Base-by-base conservation (phyloP, 129 eudicot species). In the Saposhnikovia divaricata region DNA sequence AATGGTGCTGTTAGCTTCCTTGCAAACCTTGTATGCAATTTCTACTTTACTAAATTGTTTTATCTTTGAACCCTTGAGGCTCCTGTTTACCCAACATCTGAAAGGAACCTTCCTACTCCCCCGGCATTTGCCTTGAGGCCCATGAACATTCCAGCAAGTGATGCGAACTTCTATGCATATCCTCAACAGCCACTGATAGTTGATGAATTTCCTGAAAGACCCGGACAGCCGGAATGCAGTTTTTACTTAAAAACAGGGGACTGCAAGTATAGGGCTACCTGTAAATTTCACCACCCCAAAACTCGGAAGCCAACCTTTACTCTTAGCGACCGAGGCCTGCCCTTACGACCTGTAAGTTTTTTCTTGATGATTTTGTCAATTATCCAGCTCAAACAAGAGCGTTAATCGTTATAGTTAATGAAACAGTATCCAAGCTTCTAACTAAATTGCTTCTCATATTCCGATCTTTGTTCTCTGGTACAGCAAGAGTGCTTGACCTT, bases 241-340 rank as follows among this genome's bases (percentile, higher is more conserved):
- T 90, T 83, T 86, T 95, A 87, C 76, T 37, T 95, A 79, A 95
- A 85, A 89, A 92, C 96, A 15, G 98, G 98, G 71, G 92, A 92
- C 57, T 92, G 98, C 85, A 95, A 95, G 78, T 95, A 85, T 77
- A 87, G 80, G 72, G 81, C 96, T 51, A 73, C 63, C 70, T 95
- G 99, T 86, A 92, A 90, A 80, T 95, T 90, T 84, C 90, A 95
- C 83, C 99, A 95, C 85, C 99, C 99, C n/a, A 90, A 84, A 83
- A 86, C 69, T 71, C 89, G 84, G 55, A 81, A 53, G 12, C 4
- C 88, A 69, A 82, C 87, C 14, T 89, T 77, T 78, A 78, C 81
- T 78, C 85, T 95, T 39, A 92, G 91, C 42, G 92, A 95, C 88
- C 88, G 85, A 82, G 97, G 98, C 82, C 83, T 95, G 85, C 98